Conservation (phyloP, 352 stramenopile genomes). For the Phytophthora hybrid region DNA sequence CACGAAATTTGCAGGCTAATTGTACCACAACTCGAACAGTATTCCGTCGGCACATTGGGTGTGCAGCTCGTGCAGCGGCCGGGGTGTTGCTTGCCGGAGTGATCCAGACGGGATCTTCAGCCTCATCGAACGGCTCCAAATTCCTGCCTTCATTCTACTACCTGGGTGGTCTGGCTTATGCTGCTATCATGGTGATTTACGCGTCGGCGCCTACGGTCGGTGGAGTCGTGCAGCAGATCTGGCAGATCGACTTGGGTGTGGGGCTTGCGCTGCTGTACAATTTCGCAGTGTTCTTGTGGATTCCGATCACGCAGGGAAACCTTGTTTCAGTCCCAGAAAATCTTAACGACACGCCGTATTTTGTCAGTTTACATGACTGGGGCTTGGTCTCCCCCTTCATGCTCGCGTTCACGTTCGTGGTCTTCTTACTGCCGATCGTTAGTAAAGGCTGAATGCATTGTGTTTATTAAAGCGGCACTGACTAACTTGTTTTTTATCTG, state of each 20-base stretch:
- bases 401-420: constrained; percentile 67
- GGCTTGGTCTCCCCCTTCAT: constrained; percentile 61
- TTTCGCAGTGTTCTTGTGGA: constrained; percentile 61
- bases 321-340: constrained; percentile 53
- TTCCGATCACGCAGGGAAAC: constrained; percentile 55
- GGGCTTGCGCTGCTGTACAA: constrained; percentile 75
- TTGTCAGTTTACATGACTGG: constrained; percentile 68
- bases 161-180: constrained; percentile 66
- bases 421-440: constrained; percentile 66
- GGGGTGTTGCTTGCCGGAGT: constrained; percentile 70
- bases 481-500: constrained; percentile 6
- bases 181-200: constrained; percentile 75
- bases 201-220: constrained; percentile 64
- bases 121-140: constrained; percentile 40
- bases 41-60: constrained; percentile 49
- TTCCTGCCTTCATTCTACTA: constrained; percentile 75
- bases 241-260: constrained; percentile 75
- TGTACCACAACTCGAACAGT: constrained; percentile 6
- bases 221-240: constrained; percentile 67
- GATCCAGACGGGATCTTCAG: constrained; percentile 55
- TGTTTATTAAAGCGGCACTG: not conserved
- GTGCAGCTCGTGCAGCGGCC: constrained; percentile 57
- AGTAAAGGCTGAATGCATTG: constrained; percentile 4
- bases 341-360: constrained; percentile 57
- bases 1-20: not conserved